Conservation (phyloP, 192 early-diverging fungal species). For the Oehlia diaphana region DNA sequence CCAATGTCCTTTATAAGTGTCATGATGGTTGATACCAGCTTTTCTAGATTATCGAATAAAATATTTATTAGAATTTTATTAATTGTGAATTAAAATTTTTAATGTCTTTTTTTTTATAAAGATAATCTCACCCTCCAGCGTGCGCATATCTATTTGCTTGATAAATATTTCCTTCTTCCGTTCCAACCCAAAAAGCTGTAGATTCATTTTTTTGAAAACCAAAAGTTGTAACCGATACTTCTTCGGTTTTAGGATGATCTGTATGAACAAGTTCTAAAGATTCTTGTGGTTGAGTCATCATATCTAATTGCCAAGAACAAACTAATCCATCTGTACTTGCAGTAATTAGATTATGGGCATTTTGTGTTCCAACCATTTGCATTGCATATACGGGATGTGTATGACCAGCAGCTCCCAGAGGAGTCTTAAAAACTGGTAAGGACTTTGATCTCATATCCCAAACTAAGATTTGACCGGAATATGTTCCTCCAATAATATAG, state of each 20-base stretch:
- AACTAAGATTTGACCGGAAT: conserved; percentile 95
- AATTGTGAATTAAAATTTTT: too few species aligned
- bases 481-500: conserved; percentile 91
- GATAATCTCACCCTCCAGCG: conserved; percentile 72
- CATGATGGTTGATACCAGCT: conserved; percentile 88
- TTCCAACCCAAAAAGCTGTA: conserved; percentile 91
- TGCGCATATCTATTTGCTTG: conserved; percentile 95
- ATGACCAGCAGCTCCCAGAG: conserved; percentile 88
- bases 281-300: conserved; percentile 90
- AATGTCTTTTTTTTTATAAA: too few species aligned
- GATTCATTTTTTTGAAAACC: conserved; percentile 94
- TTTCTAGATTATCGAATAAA: conserved; percentile 55
- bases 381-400: conserved; percentile 97
- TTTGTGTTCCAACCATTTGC: conserved; percentile 89
- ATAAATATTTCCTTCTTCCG: conserved; percentile 92
- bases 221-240: conserved; percentile 88
- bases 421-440: conserved; percentile 89
- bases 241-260: conserved; percentile 80
- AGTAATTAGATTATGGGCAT: conserved; percentile 91
- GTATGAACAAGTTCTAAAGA: conserved; percentile 77
- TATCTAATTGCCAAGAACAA: conserved; percentile 97
- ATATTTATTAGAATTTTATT: too few species aligned
- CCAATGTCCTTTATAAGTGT: conserved; percentile 85
- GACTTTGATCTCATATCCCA: conserved; percentile 96
- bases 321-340: conserved; percentile 94